Conservation (phyloP, 306 rosid genomes). For the Quercus gilva region DNA sequence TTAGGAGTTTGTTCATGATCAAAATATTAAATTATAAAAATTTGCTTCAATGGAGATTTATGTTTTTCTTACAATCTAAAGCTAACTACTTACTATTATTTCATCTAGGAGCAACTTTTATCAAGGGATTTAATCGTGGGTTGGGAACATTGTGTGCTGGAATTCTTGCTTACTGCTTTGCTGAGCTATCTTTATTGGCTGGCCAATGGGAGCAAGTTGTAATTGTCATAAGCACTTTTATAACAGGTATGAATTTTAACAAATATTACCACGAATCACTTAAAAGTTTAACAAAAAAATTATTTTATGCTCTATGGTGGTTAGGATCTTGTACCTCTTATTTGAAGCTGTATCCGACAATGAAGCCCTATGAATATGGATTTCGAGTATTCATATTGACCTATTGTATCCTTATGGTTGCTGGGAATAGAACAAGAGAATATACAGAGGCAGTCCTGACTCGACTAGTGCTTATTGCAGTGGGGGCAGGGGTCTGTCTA, state of each 20-base stretch:
- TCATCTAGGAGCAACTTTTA: constrained; percentile 60
- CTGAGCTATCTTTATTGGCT: constrained; percentile 34
- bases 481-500: constrained; percentile 62
- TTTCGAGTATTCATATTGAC: constrained; percentile 75
- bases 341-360: constrained; percentile 52
- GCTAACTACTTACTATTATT: not conserved
- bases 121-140: constrained; percentile 71
- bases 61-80: not conserved
- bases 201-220: constrained; percentile 45
- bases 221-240: constrained; percentile 42
- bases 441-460: constrained; percentile 51
- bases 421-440: constrained; percentile 39
- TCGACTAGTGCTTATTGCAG: constrained; percentile 59
- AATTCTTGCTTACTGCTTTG: constrained; percentile 54
- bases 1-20: not conserved
- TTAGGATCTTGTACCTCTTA: constrained; percentile 54
- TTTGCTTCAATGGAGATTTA: no score
- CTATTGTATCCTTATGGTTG: constrained; percentile 60
- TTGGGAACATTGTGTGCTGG: constrained; percentile 75
- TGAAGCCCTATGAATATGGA: constrained; percentile 74
- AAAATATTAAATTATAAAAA: not conserved
- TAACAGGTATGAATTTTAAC: constrained; percentile 46
- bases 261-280: not conserved
- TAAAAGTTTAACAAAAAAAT: not conserved
- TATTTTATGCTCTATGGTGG: not conserved